Conservation (phyloP, 2,329 filamentous ascomycete genomes). For the Colletotrichum sp. region DNA sequence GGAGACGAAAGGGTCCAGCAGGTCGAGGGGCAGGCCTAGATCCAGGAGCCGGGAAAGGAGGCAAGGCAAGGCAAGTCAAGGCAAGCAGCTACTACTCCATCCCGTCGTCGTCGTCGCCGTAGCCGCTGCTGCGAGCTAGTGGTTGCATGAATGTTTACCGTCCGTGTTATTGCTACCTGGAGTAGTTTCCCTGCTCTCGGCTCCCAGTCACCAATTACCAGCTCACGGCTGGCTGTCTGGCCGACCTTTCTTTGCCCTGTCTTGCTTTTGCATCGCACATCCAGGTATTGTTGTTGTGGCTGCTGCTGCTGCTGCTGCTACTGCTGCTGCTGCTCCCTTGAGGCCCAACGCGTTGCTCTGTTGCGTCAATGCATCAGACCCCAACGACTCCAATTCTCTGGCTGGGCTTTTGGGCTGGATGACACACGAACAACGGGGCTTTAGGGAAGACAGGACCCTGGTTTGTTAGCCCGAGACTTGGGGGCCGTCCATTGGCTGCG, state of each 20-base stretch:
- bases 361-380: background rate
- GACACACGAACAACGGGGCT: constrained; percentile 12
- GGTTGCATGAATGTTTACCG: constrained; percentile 19
- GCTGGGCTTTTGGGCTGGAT: background rate
- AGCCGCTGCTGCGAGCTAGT: background rate
- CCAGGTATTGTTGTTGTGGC: background rate
- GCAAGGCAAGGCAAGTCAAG: background rate
- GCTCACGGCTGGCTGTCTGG: background rate
- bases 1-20: background rate
- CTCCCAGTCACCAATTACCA: background rate
- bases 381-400: background rate
- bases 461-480: background rate
- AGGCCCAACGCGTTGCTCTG: background rate
- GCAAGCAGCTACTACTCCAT: background rate
- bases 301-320: background rate
- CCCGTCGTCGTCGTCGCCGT: background rate
- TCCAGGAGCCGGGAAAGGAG: background rate
- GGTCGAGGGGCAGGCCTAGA: background rate
- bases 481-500: background rate
- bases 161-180: background rate
- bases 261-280: background rate
- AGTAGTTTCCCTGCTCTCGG: background rate
- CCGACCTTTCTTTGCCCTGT: background rate
- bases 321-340: background rate
- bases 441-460: background rate